phyloP scores from a whole-genome alignment of 2,329 filamentous ascomycete species.

The Colletotrichum sp. region DNA sequence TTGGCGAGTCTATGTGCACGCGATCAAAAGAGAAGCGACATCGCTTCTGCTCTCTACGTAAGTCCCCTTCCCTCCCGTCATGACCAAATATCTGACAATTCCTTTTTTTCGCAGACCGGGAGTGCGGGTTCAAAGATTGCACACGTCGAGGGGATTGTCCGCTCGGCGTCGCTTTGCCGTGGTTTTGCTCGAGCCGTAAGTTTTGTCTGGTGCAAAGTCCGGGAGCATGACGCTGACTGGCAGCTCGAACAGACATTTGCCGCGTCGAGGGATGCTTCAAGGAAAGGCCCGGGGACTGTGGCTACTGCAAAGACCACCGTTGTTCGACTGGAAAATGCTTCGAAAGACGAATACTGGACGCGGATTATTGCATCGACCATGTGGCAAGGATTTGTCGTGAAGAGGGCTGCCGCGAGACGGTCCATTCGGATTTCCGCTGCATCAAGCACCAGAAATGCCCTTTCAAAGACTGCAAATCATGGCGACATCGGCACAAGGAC shows the following conservation, averaged over 20 bases:
- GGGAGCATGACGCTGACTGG: not conserved
- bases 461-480: constrained; percentile 8
- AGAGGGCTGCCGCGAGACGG: not conserved
- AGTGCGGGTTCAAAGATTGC: constrained; percentile 2
- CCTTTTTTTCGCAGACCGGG: not conserved
- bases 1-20: constrained; percentile 8
- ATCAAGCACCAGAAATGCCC: constrained; percentile 4
- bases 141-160: constrained; percentile 4
- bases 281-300: not conserved
- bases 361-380: constrained; percentile 7
- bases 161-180: not conserved
- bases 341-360: not conserved
- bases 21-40: constrained; percentile 1
- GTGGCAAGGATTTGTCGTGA: not conserved
- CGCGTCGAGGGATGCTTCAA: constrained; percentile 4
- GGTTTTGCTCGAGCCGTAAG: constrained; percentile 17
- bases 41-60: constrained; percentile 12
- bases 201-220: not conserved
- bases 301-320: constrained; percentile 11
- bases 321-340: not conserved
- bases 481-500: not conserved
- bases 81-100: not conserved
- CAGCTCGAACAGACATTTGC: not conserved
- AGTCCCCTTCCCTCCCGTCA: not conserved
- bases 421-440: not conserved